Evolutionary conservation across 176 grass and related monocot genomes (phyloP).

Genomic region (Oryza meyeriana): DNA sequence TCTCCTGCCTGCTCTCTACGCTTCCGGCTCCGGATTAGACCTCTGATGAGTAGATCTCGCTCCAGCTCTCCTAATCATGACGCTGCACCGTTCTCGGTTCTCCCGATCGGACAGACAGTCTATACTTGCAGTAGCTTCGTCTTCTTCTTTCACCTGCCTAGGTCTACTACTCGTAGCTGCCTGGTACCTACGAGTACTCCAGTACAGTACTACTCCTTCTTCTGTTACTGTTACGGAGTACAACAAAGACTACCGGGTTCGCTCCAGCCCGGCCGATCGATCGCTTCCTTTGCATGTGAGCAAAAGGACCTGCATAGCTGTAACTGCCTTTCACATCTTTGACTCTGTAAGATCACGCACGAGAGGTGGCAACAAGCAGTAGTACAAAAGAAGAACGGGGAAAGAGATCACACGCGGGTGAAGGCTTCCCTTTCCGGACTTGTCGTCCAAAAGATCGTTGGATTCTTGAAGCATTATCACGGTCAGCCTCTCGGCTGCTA

Average conservation of each 20-base stretch:
- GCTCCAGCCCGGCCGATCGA: not conserved
- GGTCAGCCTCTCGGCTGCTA: not conserved
- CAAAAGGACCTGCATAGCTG: not conserved
- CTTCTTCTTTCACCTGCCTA: not conserved
- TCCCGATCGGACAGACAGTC: not conserved
- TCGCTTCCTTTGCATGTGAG: constrained; percentile 4
- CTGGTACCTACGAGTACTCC: not conserved
- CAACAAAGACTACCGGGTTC: not conserved
- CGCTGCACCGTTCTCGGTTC: constrained; percentile 33
- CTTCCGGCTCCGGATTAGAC: constrained; percentile 51
- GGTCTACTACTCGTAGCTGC: constrained; percentile 36
- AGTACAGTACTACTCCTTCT: not conserved
- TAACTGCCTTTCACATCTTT: constrained; percentile 44
- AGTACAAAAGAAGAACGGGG: not conserved
- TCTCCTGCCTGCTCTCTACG: constrained; percentile 51
- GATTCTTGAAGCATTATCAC: not conserved
- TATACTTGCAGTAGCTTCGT: not conserved
- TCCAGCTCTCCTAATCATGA: constrained; percentile 39
- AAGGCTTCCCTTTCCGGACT: constrained; percentile 32
- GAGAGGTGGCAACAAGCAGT: not conserved
- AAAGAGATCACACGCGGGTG: constrained; percentile 18
- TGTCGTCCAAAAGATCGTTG: constrained; percentile 30
- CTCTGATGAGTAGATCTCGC: constrained; percentile 3
- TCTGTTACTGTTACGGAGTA: not conserved
- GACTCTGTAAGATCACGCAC: constrained; percentile 29